phyloP scores from a whole-genome alignment of 2,329 filamentous ascomycete species.

The Mollisiaceae sp. region DNA sequence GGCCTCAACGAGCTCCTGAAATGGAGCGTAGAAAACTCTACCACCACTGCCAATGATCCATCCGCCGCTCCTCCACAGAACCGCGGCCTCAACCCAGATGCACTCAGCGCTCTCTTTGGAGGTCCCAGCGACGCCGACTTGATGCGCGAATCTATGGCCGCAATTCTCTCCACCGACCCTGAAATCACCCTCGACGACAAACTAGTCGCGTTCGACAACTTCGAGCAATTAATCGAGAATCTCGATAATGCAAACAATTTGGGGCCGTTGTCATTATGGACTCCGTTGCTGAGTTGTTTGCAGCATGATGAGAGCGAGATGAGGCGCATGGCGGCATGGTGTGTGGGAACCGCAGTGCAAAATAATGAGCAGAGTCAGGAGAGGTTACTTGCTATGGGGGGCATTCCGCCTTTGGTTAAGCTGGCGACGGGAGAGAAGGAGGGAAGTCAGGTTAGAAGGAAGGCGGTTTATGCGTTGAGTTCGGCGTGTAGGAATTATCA shows the following conservation, averaged over 20 bases:
- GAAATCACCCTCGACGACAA: constrained; percentile 75
- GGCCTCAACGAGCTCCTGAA: constrained; percentile 44
- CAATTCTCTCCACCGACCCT: constrained; percentile 66
- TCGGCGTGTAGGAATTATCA: constrained; percentile 89
- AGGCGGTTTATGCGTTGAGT: constrained; percentile 88
- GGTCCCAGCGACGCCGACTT: constrained; percentile 89
- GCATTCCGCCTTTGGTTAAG: constrained; percentile 71
- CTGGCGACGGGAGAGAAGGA: constrained; percentile 66
- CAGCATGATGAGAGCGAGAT: constrained; percentile 72
- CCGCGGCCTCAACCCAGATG: constrained; percentile 66
- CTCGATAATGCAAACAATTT: constrained; percentile 98
- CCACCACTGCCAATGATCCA: constrained; percentile 42
- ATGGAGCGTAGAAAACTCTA: constrained; percentile 62
- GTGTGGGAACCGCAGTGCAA: constrained; percentile 91
- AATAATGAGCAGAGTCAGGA: constrained; percentile 91
- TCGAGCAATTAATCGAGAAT: constrained; percentile 88
- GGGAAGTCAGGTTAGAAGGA: constrained; percentile 72
- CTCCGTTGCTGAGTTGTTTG: constrained; percentile 74
- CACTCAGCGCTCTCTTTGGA: constrained; percentile 77
- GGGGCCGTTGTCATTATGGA: constrained; percentile 78
- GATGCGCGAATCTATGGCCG: constrained; percentile 84
- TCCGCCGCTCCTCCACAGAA: constrained; percentile 28
- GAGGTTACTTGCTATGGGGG: constrained; percentile 65
- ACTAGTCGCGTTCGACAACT: constrained; percentile 88
- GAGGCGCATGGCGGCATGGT: constrained; percentile 90